Base-by-base conservation (phyloP, 257 asterid genomes). In the Salvia miltiorrhiza region DNA sequence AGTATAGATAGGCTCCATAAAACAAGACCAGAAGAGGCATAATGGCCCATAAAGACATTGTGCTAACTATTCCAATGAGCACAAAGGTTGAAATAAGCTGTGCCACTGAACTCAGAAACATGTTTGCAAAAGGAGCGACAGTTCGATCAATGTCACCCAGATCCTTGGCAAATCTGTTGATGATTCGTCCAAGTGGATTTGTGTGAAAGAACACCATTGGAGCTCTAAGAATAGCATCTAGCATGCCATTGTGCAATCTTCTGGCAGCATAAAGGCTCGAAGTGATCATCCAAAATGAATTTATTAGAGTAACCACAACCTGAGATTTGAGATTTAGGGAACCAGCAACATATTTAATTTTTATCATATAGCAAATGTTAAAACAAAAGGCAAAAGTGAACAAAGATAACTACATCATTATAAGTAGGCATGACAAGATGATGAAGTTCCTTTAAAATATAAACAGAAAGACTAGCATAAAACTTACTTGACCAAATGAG, bases 121-220 rank as follows among this genome's bases (percentile, higher is more conserved):
- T 78, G 85, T 83, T 87, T 7, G 76, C 90, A 30, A 86, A 84
- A 39, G 88, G 85, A 53, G 99, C 99, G 45, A 93, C 96, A 70
- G 60, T 86, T 56, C 99, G 88, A 77, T 93, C 99, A 65, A 93
- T 87, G 76, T 93, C 99, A 26, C 97, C 92, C 16, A 82, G 78
- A 89, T 93, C 99, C 84, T 84, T 90, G 67, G 99, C 92, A 75
- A 90, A 90, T 83, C 99, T 86, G 67, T 93, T 93, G 82, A 93
- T 91, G 79, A 93, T 85, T 73, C 99, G 80, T 35, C 99, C 97
- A 13, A 86, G 92, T 54, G 96, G 99, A 71, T 93, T 93, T 60
- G 99, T 90, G 78, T 93, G 97, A 67, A 93, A 93, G 85, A 93
- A 93, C 65, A 91, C 93, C 97, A 93, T 93, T 48, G 99, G 99